These are phyloP conservation scores for Plasmodium ovale DNA, from an alignment of 169 alveolate species.

Conservation along the genomic window DNA sequence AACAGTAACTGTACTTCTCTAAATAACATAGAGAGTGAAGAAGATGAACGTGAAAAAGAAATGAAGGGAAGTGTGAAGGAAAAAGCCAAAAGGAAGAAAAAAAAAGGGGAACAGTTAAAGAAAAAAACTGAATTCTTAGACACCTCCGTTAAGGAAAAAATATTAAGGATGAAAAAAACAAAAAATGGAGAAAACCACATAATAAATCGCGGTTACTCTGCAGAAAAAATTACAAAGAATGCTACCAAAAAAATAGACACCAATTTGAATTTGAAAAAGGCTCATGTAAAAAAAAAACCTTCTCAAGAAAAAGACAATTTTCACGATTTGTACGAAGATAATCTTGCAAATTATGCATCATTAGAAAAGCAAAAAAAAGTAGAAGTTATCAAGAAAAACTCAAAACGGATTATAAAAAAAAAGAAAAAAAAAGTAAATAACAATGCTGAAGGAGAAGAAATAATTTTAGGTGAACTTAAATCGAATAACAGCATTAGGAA, in stretches of 20 bases:
- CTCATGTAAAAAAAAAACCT: background rate
- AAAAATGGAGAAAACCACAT: background rate
- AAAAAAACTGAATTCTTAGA: background rate
- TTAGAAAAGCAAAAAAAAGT: slow-evolving; percentile 5
- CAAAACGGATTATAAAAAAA: background rate
- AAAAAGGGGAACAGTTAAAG: background rate
- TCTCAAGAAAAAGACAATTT: slow-evolving; percentile 30
- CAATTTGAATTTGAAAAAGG: slow-evolving; percentile 9
- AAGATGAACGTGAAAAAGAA: slow-evolving; percentile 18
- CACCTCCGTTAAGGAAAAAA: background rate
- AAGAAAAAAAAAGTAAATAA: background rate
- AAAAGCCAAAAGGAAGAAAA: slow-evolving; percentile 13
- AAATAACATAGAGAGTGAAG: slow-evolving; percentile 49
- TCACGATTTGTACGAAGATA: slow-evolving; percentile 8
- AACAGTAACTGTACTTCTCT: slow-evolving; percentile 9
- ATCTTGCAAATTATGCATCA: background rate
- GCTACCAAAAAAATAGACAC: slow-evolving; percentile 17
- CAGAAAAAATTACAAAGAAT: slow-evolving; percentile 20
- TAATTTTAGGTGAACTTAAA: background rate
- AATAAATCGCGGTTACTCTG: slow-evolving; percentile 11
- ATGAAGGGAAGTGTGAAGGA: background rate
- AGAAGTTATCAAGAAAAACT: slow-evolving; percentile 1
- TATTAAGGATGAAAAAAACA: background rate
- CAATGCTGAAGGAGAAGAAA: background rate
- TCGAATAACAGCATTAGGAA: background rate